Evolutionary conservation across 345 rosid species (phyloP), one percentile per base, ranked within the genome.

Genomic region (Ricinus communis): DNA sequence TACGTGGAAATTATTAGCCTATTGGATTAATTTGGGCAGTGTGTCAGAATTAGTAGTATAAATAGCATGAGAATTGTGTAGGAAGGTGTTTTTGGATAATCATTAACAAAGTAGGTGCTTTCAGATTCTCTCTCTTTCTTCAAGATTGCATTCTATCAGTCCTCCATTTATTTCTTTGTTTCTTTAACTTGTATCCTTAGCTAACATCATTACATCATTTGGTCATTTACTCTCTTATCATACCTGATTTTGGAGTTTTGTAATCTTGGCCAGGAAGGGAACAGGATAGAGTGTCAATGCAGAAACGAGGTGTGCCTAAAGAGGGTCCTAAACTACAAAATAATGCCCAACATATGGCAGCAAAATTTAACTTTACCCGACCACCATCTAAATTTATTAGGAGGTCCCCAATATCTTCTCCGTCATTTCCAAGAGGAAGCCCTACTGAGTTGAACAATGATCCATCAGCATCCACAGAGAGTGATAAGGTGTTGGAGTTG

Each of bases 351-450:
- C 43, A 25, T 8, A 47, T 65, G 7, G 31, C 5, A 12, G 36
- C 43, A 15, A 50, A 66, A 30, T 53, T 62, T 69, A 82, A 69
- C 55, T n/a, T 73, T 31, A 60, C 58, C 62, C 54, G 86, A 70
- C 86, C 87, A 8, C 81, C 79, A 8, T 78, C 93, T 6, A 80
- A 68, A 58, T 85, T 85, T 22, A 71, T 69, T 6, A 91, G 77
- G 82, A 81, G 62, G 52, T 75, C 87, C 2, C 84, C 87, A 13
- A 61, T 81, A 31, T 83, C 84, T 60, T 62, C 74, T 41, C 64
- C 79, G 5, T 57, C 83, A 69, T 36, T 66, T 49, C 71, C 57
- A 3, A 77, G 71, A 71, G 83, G 68, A 40, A 75, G 63, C 72
- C 63, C 25, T 62, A 50, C 10, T 12, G 64, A 19, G 72, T 28